These are phyloP conservation scores for Speleostelium caveatum DNA, from an alignment of 78 protist species.

Conservation along the genomic window DNA sequence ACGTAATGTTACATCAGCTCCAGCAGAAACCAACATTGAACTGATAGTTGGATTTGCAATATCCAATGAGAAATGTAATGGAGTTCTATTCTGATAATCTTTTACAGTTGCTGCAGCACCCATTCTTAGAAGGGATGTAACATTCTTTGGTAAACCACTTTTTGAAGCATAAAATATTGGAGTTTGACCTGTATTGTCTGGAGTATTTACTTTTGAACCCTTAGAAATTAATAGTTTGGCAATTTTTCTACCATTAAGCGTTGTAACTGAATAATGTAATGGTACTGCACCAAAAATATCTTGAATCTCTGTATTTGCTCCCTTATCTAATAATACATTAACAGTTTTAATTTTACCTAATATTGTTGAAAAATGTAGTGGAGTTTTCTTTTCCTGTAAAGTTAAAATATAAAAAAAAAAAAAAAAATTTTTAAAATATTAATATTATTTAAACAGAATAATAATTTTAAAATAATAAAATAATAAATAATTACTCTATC, in stretches of 20 bases:
- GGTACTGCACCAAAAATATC: conserved; percentile 68
- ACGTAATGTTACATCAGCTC: conserved; percentile 71
- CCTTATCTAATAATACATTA: conserved; percentile 39
- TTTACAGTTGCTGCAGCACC: conserved; percentile 53
- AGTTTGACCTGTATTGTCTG: conserved; percentile 67
- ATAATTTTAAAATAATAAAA: too few relatives aligned
- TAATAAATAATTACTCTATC: conserved; percentile 23
- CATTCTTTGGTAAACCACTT: conserved; percentile 66
- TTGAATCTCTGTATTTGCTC: conserved; percentile 46
- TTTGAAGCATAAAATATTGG: conserved; percentile 67
- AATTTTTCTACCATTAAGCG: conserved; percentile 35
- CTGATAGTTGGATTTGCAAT: conserved; percentile 68
- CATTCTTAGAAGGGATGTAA: conserved; percentile 27
- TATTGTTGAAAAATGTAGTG: conserved; percentile 58
- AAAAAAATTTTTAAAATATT: too few relatives aligned
- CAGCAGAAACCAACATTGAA: conserved; percentile 59
- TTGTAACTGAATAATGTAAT: conserved; percentile 53
- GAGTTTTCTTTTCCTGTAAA: conserved; percentile 51
- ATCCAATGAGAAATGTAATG: conserved; percentile 70
- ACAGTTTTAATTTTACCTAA: conserved; percentile 64
- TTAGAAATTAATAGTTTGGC: conserved; percentile 37
- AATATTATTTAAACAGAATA: too few relatives aligned
- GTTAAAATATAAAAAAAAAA: not conserved
- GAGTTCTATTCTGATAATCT: conserved; percentile 64
- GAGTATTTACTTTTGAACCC: conserved; percentile 53